Conservation (phyloP, 2,329 filamentous ascomycete genomes). For the Cytospora chrysosperma region DNA sequence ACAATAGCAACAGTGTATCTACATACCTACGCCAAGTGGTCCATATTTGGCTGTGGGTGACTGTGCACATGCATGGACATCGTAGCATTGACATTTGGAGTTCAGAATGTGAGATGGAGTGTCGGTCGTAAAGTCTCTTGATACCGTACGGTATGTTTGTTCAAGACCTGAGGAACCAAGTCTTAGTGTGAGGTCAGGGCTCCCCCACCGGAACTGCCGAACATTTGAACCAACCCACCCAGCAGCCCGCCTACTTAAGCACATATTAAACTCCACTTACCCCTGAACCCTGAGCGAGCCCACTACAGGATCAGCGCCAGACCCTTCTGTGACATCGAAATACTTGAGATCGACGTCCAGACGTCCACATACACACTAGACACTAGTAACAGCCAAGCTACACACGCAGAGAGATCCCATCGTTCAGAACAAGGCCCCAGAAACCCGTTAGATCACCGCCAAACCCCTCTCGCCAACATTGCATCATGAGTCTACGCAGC, state of each 20-base stretch:
- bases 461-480: neutral
- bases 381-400: neutral
- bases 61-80: neutral
- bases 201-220: neutral
- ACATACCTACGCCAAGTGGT: too few relatives aligned
- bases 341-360: conserved; percentile 11
- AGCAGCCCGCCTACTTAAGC: neutral
- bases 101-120: neutral
- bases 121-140: too few relatives aligned
- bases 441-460: neutral
- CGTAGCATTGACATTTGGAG: neutral
- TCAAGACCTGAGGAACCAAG: neutral
- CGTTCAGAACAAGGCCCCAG: neutral
- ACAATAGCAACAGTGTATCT: neutral
- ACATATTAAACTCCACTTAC: conserved; percentile 2
- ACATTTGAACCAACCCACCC: neutral
- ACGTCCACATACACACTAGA: conserved; percentile 10
- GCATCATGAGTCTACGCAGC: conserved; percentile 31
- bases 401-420: neutral
- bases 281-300: conserved; percentile 2
- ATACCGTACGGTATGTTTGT: too few relatives aligned
- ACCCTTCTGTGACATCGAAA: conserved; percentile 1
- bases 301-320: conserved; percentile 7
- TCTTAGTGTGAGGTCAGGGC: too few relatives aligned
- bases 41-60: too few relatives aligned